Base-by-base conservation (phyloP, 2,329 filamentous ascomycete species). In the Pseudogymnoascus sp. region DNA sequence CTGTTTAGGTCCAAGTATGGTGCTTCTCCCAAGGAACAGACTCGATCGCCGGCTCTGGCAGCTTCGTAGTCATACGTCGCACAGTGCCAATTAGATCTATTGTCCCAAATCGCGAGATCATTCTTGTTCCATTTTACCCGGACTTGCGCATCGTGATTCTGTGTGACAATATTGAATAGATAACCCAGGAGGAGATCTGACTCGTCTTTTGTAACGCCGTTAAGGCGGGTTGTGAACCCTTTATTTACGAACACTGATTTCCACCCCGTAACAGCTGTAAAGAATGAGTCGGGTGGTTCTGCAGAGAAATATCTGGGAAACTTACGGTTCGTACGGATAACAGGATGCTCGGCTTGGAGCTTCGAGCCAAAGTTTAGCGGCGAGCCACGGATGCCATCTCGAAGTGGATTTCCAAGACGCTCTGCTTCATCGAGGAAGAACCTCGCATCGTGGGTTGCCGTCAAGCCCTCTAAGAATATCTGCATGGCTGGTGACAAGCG, bases 51-150 rank as follows among this genome's bases (percentile, higher is more conserved):
- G 66, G 73, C 72, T 65, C 81, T 71, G 26, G 75, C 73, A 10
- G 76, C 79, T 31, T 76, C 75, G 11, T 87, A 88, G 66, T 89
- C 86, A 65, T 82, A 86, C 0, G 83, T 88, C 0, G 83, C 84
- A 38, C 80, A 77, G 64, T 80, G 78, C 66, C 74, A 77, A 10
- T 75, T 80, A 31, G 73, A 78, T 60, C 79, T 73, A 68, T 89
- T 89, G 68, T 89, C 86, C 86, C 86, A 89, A 66, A 89, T 85
- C 1, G 84, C 81, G 4, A 80, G 69, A 66, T 83, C 80, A 62
- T 83, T 81, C 68, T 78, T 74, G 61, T 73, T 74, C 81, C 81
- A 83, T 61, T 76, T 75, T 68, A 80, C 83, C 3, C 82, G 75
- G 7, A 84, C 81, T 68, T 84, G 82, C 0, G 78, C 75, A 67